A percentile compares a stretch with the other conserved stretches of the same genome.
These are phyloP conservation scores for Aspergillus cristatus DNA, from an alignment of 495 filamentous ascomycete genomes.

Conservation along the genomic window DNA sequence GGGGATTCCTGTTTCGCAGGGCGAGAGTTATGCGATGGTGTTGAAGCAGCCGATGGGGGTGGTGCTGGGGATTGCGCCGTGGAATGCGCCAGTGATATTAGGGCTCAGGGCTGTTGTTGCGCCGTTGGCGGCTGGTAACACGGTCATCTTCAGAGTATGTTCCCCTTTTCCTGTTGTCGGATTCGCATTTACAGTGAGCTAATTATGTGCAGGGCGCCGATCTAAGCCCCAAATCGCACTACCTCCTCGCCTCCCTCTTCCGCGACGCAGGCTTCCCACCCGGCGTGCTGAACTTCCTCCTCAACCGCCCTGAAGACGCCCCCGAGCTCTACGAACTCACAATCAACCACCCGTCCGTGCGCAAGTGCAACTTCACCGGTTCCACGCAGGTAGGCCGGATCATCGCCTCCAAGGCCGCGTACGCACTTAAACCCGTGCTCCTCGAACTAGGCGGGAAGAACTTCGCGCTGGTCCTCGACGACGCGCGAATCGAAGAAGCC, in stretches of 20 bases:
- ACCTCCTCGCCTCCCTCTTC: conserved; percentile 24
- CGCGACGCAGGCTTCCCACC: conserved; percentile 12
- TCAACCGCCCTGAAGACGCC: conserved; percentile 42
- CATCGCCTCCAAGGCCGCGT: conserved; percentile 48
- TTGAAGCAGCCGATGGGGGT: conserved; percentile 65
- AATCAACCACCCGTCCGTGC: conserved; percentile 44
- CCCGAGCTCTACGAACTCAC: conserved; percentile 45
- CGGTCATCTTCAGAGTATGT: conserved; percentile 50
- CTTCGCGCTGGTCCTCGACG: conserved; percentile 54
- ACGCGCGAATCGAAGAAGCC: conserved; percentile 53
- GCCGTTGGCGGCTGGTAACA: conserved; percentile 66
- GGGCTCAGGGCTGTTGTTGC: conserved; percentile 52
- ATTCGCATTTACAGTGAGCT: background rate
- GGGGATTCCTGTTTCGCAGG: conserved; percentile 4
- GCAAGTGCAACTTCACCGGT: conserved; percentile 64
- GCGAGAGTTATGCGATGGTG: conserved; percentile 17
- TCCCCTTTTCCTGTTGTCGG: background rate
- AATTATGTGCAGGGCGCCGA: conserved; percentile 41
- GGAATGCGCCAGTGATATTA: conserved; percentile 52
- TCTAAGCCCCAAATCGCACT: conserved; percentile 55
- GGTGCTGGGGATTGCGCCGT: conserved; percentile 66
- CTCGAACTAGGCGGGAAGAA: conserved; percentile 64
- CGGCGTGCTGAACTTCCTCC: conserved; percentile 51
- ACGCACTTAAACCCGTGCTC: conserved; percentile 58
- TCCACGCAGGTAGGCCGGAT: conserved; percentile 49